Base-by-base conservation (phyloP, 2,329 filamentous ascomycete genomes). In the Alternaria viburni region DNA sequence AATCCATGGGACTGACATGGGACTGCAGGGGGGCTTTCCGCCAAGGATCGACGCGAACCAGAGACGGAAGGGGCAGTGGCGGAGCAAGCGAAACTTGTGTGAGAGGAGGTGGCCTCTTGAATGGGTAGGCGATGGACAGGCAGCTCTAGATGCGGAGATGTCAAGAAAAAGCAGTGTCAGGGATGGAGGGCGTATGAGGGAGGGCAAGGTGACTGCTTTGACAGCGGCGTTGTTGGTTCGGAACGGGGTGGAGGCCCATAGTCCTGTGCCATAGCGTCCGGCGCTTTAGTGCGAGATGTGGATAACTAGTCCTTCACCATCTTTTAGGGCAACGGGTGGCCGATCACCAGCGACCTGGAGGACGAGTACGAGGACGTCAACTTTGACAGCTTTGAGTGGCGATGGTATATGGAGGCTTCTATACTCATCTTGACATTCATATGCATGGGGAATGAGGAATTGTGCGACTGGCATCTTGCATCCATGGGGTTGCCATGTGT, bases 281-380 rank as follows among this genome's bases (percentile, higher is more conserved):
- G 54, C 52, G 57, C 17, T 15, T 54, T 62, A 62, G 62, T 52
- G 62, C 44, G 6, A 30, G 51, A 47, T 58, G 56, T 36, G 54
- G 36, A 49, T 57, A 30, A 49, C 54, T 58, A 61, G 59, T 43
- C 50, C 55, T 51, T 65, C 54, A 59, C 54, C 36, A 64, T 58
- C 19, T 54, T 44, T 59, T 57, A 64, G 61, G 58, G 54, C 55
- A 66, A 64, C 64, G 64, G 64, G 57, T 57, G 61, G 60, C 21
- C 21, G 49, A 64, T 60, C 57, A 56, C 32, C 45, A 64, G 44
- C 49, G 8, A 52, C 49, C 49, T 52, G 30, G 52, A 57, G 44
- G 15, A 46, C 11, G 17, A 28, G 30, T 23, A n/a, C 15, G 30
- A 21, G 19, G 28, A 17, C 49, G 19, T 8, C 49, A 5, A 15